Base-by-base conservation (phyloP, 768 basidiomycete species). In the Epithele typhae region DNA sequence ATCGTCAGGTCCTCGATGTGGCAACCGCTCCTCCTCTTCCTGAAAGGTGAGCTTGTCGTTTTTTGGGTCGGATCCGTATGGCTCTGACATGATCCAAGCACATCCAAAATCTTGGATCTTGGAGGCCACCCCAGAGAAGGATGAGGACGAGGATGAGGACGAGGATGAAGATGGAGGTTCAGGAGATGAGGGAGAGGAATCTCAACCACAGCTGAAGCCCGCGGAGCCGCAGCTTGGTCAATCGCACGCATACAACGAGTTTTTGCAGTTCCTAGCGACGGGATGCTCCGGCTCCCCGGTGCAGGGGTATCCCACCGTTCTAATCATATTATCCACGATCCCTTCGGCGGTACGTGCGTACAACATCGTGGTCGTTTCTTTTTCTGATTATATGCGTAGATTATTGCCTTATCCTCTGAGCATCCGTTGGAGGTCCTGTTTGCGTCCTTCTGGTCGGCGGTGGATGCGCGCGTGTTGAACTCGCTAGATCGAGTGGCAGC, bases 261-360 rank as follows among this genome's bases (percentile, higher is more conserved):
- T 97, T 64, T 68, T 92, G 18, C 76, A 74, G 30, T 96, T 93
- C 68, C 75, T 97, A 18, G 70, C 81, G 45, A 67, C 79, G 1
- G 90, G 84, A 10, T 96, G 92, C 62, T 77, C 79, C n/a, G 85
- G 87, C 1, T 79, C 84, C 4, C 85, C 92, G 0, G 61, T 79
- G 1, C 76, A 86, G 53, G 87, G 87, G 2, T 98, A 96, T 62
- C 92, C 91, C 0, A 74, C 83, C 2, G 73, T 95, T 22, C 68
- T 96, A 15, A 72, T 96, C 21, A 73, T 93, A 21, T 61, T 97
- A 12, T 87, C 91, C 1, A 92, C 90, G 0, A 77, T 97, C 11
- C 87, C 92, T 0, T 62, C 73, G 11, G 69, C 73, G 34, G 87
- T 90, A 64, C 41, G 80, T 58, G 23, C 32, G 18, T 40, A 21